These are phyloP conservation scores for Citrullus amarus DNA, from an alignment of 306 rosid genomes.

Conservation along the genomic window DNA sequence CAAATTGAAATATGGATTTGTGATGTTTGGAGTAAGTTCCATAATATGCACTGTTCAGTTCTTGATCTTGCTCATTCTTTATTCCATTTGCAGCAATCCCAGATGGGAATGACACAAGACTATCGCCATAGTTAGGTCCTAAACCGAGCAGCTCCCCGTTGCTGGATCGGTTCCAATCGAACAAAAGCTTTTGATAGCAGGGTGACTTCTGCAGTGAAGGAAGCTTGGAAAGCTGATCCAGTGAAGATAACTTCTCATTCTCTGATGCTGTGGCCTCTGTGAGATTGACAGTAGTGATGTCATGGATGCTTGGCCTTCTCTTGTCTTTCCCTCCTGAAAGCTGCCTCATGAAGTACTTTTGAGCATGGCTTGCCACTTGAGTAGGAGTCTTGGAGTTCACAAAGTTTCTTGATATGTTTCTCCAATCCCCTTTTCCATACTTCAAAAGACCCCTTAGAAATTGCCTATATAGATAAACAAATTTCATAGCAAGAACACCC, in stretches of 20 bases:
- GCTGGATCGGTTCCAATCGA: not conserved
- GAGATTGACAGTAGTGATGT: slow-evolving; percentile 68
- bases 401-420: slow-evolving; percentile 72
- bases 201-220: slow-evolving; percentile 26
- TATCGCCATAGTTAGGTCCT: not conserved
- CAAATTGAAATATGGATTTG: slow-evolving; percentile 20
- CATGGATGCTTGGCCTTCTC: slow-evolving; percentile 91
- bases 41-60: slow-evolving; percentile 32
- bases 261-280: slow-evolving; percentile 31
- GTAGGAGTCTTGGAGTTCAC: slow-evolving; percentile 52
- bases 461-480: slow-evolving; percentile 30
- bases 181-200: slow-evolving; percentile 35
- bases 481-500: not conserved
- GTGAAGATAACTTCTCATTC: slow-evolving; percentile 12
- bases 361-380: slow-evolving; percentile 62
- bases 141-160: not conserved
- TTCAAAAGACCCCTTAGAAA: slow-evolving; percentile 78
- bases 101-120: slow-evolving; percentile 15
- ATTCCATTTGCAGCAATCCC: slow-evolving; percentile 27
- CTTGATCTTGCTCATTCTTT: slow-evolving; percentile 30
- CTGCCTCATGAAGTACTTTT: slow-evolving; percentile 85
- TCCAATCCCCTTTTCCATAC: slow-evolving; percentile 94
- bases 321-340: slow-evolving; percentile 73
- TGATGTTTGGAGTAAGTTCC: slow-evolving; percentile 38
- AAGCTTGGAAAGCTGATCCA: slow-evolving; percentile 27